A percentile compares a stretch with the other conserved stretches of the same genome.
phyloP scores from a whole-genome alignment of 2,329 filamentous ascomycete genomes.

The Ophiosphaerella korrae region DNA sequence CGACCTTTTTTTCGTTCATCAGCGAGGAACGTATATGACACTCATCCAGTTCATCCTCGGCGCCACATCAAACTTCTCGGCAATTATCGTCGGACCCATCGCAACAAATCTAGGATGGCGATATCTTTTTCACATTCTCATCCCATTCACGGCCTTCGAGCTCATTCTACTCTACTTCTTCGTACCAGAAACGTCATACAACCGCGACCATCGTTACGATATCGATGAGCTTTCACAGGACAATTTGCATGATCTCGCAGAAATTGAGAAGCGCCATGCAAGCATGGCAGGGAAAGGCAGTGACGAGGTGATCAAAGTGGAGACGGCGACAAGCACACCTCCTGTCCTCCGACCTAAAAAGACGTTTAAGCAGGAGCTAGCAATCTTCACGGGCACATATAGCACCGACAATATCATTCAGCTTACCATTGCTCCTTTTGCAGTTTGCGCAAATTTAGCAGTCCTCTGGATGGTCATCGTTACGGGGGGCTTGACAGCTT shows the following conservation, averaged over 20 bases:
- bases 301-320: slow-evolving; percentile 23
- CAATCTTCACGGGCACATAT: slow-evolving; percentile 49
- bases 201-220: slow-evolving; percentile 44
- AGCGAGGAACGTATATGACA: slow-evolving; percentile 42
- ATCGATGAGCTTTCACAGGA: slow-evolving; percentile 39
- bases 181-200: slow-evolving; percentile 59
- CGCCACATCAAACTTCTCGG: slow-evolving; percentile 43
- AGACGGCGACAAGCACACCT: slow-evolving; percentile 22
- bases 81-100: slow-evolving; percentile 45
- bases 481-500: slow-evolving; percentile 50
- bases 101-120: slow-evolving; percentile 43
- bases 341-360: slow-evolving; percentile 36
- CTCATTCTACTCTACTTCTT: slow-evolving; percentile 54
- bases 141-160: slow-evolving; percentile 53
- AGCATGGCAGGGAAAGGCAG: slow-evolving; percentile 9
- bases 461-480: slow-evolving; percentile 58
- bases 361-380: slow-evolving; percentile 43
- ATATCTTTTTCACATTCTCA: slow-evolving; percentile 55
- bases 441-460: slow-evolving; percentile 58
- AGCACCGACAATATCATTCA: slow-evolving; percentile 47
- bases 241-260: slow-evolving; percentile 33
- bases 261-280: slow-evolving; percentile 27
- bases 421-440: slow-evolving; percentile 52
- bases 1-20: slow-evolving; percentile 45
- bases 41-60: slow-evolving; percentile 45